phyloP scores from a whole-genome alignment of 345 rosid genomes.

The Corchorus olitorius region DNA sequence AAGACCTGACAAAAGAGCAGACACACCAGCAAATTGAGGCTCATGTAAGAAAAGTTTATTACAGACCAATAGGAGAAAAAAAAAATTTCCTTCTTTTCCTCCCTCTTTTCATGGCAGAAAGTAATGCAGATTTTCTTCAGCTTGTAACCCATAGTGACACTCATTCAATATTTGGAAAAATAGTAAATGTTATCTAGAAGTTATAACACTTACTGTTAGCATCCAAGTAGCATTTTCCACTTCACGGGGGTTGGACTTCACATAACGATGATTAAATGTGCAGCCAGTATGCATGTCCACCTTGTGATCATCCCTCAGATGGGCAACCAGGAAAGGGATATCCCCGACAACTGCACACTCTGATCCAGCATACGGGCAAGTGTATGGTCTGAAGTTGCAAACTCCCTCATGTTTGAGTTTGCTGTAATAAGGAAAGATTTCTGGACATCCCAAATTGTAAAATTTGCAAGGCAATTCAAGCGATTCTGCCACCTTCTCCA shows the following conservation, averaged over 20 bases:
- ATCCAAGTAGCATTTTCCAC: constrained; percentile 89
- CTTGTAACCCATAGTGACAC: neutral
- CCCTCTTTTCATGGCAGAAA: neutral
- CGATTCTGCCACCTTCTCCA: constrained; percentile 81
- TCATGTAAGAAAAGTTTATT: neutral
- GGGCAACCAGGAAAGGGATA: constrained; percentile 68
- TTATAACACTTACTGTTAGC: constrained; percentile 42
- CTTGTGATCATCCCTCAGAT: constrained; percentile 81
- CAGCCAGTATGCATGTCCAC: constrained; percentile 83
- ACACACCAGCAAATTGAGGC: neutral
- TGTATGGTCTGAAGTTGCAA: constrained; percentile 78
- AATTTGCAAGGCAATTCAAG: constrained; percentile 83
- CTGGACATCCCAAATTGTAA: constrained; percentile 70
- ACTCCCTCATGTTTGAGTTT: constrained; percentile 71
- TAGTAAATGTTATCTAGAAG: neutral
- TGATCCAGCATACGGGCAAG: constrained; percentile 80
- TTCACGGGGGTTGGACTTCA: constrained; percentile 79
- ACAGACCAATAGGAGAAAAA: neutral
- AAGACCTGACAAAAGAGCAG: constrained; percentile 58
- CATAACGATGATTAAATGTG: constrained; percentile 81
- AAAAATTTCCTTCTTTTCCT: neutral
- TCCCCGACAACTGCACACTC: constrained; percentile 69
- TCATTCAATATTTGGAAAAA: neutral
- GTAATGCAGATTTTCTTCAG: neutral
- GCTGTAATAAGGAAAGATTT: constrained; percentile 79